phyloP scores from a whole-genome alignment of 1,284 basidiomycete species.

The Laetiporus sulphureus region DNA sequence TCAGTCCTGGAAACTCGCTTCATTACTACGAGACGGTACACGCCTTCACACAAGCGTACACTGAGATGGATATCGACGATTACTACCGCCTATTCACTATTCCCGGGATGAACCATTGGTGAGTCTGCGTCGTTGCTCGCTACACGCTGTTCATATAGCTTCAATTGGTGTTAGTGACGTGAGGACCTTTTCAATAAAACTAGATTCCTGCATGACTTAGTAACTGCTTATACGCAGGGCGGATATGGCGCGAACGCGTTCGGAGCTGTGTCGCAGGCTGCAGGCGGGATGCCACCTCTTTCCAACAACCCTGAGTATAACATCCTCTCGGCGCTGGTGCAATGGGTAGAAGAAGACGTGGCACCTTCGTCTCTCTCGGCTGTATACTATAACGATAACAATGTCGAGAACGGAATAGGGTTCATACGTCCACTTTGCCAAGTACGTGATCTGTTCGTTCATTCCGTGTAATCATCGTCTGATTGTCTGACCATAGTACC shows the following conservation, averaged over 20 bases:
- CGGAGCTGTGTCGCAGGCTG: constrained; percentile 18
- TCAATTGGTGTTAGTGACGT: background rate
- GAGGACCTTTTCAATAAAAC: background rate
- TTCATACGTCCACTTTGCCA: constrained; percentile 22
- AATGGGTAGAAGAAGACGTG: constrained; percentile 34
- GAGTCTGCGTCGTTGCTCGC: constrained; percentile 5
- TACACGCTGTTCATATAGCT: too few relatives aligned
- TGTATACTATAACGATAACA: constrained; percentile 16
- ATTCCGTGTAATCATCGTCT: background rate
- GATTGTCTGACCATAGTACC: constrained; percentile 7
- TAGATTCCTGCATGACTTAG: background rate
- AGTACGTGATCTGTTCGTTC: constrained; percentile 6
- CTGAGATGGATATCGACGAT: constrained; percentile 21
- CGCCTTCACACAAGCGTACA: constrained; percentile 18
- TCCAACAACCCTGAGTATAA: constrained; percentile 25
- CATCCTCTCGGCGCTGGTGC: constrained; percentile 31
- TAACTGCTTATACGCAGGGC: constrained; percentile 9
- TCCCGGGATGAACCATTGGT: constrained; percentile 37
- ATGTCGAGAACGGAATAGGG: constrained; percentile 15
- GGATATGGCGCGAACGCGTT: constrained; percentile 22
- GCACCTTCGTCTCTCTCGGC: constrained; percentile 29
- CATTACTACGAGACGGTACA: constrained; percentile 30
- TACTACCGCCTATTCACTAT: constrained; percentile 35
- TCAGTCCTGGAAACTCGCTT: constrained; percentile 29
- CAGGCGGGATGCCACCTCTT: constrained; percentile 17